Percentiles rank a stretch among this genome's conserved stretches.
phyloP scores from a whole-genome alignment of 176 grass and related monocot species.

The Tuctoria greenei region DNA sequence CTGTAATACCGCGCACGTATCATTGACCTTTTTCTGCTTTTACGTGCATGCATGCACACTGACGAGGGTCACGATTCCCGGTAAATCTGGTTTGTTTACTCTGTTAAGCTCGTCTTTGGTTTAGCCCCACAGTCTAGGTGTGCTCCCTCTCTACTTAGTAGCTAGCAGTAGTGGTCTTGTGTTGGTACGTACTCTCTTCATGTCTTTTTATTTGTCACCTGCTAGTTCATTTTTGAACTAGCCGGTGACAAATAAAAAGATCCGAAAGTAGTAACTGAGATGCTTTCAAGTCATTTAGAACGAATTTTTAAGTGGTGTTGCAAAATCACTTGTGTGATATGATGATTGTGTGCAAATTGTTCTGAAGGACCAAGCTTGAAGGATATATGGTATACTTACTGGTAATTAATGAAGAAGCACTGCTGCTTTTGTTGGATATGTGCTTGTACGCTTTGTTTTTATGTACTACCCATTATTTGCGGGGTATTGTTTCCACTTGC shows the following conservation, averaged over 20 bases:
- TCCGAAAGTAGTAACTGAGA: too few species aligned
- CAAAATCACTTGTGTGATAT: too few species aligned
- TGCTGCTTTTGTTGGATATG: background rate
- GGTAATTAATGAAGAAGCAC: background rate
- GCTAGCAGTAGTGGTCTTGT: background rate
- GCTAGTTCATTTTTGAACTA: too few species aligned
- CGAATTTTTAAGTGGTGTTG: too few species aligned
- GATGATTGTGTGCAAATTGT: too few species aligned
- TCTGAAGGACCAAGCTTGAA: too few species aligned
- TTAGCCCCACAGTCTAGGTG: background rate
- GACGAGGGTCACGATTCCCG: slow-evolving; percentile 36
- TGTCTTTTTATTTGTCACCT: too few species aligned
- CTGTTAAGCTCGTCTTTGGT: background rate
- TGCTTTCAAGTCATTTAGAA: background rate
- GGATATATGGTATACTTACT: background rate
- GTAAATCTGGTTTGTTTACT: slow-evolving; percentile 15
- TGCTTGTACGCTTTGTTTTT: too few species aligned
- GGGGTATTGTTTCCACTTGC: background rate
- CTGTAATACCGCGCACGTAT: slow-evolving; percentile 39
- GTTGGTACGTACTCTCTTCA: too few species aligned
- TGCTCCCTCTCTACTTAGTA: background rate
- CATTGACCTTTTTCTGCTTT: slow-evolving; percentile 50
- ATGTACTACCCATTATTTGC: background rate
- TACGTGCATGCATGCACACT: slow-evolving; percentile 36
- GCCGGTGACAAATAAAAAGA: too few species aligned